Base-by-base conservation (phyloP, 257 asterid genomes). In the Catharanthus roseus region DNA sequence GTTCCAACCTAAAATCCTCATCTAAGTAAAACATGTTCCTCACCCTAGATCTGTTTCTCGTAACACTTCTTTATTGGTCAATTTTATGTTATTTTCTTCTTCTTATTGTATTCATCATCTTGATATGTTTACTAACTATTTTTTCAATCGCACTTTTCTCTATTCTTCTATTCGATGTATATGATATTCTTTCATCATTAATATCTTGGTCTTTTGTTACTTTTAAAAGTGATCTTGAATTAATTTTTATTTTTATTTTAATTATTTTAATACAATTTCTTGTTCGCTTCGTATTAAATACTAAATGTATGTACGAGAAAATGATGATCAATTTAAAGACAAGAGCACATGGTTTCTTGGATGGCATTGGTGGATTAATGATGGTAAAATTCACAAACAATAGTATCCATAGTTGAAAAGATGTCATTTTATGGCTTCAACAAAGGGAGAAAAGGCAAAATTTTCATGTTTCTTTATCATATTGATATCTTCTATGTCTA, bases 1-100 rank as follows among this genome's bases (percentile, higher is more conserved):
- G 47, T 12, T 12, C 47, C 10, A 1, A 42, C 12, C 47, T 9
- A 4, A 42, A 42, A 42, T 24, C 1, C 39, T 70, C 33, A 26
- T n/a, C 23, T 36, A 18, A 75, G 26, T 18, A 34, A n/a, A 31
- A 61, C 45, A 81, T 81, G 85, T 24, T 75, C 47, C 80, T 76
- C 16, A 75, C 68, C 68, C 51, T 67, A 16, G 82, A 81, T 62
- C 73, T 85, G 19, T 54, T 85, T 73, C 71, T 83, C 28, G 33
- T 82, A 19, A 42, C 83, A 13, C 79, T 85, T 68, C 65, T 85
- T 58, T 80, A 81, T 33, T 81, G 78, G 69, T 79, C 77, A 5
- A 51, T 76, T 73, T 29, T 80, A 67, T 77, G 79, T 31, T 67
- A 68, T n/a, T 18, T 77, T 34, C 56, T 80, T 33, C 78, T 81